phyloP scores from a whole-genome alignment of 2,329 filamentous ascomycete genomes.

The Trichophyton simii region DNA sequence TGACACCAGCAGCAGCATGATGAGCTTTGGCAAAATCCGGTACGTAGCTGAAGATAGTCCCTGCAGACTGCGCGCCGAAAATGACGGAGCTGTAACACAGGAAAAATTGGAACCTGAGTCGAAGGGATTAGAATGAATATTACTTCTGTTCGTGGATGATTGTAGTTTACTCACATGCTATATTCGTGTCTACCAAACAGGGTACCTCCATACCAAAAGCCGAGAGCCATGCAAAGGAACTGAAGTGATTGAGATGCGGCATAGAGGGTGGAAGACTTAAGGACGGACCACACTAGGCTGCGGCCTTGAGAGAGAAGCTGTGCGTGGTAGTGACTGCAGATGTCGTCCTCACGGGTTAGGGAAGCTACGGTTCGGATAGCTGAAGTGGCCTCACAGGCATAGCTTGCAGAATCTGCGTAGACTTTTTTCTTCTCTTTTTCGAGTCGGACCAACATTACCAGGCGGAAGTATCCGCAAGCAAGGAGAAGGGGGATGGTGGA shows the following conservation, averaged over 20 bases:
- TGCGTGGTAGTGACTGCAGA: slow-evolving; percentile 56
- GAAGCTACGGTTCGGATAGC: slow-evolving; percentile 88
- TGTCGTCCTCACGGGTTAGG: slow-evolving; percentile 72
- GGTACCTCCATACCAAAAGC: slow-evolving; percentile 83
- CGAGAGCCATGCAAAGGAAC: slow-evolving; percentile 72
- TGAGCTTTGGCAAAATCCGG: slow-evolving; percentile 89
- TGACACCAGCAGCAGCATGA: slow-evolving; percentile 65
- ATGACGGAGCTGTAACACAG: slow-evolving; percentile 76
- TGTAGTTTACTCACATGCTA: slow-evolving; percentile 30
- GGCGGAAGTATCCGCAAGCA: slow-evolving; percentile 72
- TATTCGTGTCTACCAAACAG: slow-evolving; percentile 62
- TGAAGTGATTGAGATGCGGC: slow-evolving; percentile 71
- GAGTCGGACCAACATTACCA: slow-evolving; percentile 70
- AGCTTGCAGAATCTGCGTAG: slow-evolving; percentile 68
- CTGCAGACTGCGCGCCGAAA: slow-evolving; percentile 84
- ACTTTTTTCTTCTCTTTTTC: slow-evolving; percentile 65
- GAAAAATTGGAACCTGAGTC: slow-evolving; percentile 63
- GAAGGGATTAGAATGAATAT: background rate
- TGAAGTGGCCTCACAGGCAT: slow-evolving; percentile 82
- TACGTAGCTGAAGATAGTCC: slow-evolving; percentile 76
- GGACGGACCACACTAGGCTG: slow-evolving; percentile 40
- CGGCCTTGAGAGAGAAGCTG: background rate
- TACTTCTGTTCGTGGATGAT: background rate
- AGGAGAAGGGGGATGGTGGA: slow-evolving; percentile 65
- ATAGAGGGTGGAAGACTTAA: slow-evolving; percentile 55